A percentile compares a stretch with the other conserved stretches of the same genome.
phyloP scores from a whole-genome alignment of 768 basidiomycete genomes.

The Naganishia onofrii region DNA sequence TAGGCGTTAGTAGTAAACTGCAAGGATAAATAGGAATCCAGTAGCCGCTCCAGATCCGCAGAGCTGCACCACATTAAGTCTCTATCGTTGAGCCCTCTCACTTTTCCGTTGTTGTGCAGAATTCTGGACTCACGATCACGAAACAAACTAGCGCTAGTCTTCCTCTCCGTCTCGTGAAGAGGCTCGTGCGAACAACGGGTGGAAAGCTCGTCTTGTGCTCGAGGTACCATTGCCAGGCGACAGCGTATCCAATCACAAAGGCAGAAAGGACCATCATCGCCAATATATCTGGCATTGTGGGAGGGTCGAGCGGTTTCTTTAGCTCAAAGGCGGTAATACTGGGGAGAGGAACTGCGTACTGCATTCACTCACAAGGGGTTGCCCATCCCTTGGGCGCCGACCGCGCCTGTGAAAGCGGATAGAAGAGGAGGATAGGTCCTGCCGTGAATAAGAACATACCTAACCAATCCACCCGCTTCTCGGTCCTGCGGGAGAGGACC shows the following conservation, averaged over 20 bases:
- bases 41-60: background rate
- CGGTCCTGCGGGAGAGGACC: background rate
- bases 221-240: slow-evolving; percentile 8
- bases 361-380: background rate
- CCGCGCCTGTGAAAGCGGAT: slow-evolving; percentile 5
- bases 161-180: background rate
- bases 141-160: background rate
- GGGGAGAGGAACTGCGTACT: background rate
- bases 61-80: background rate
- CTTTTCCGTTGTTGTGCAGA: background rate
- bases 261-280: background rate
- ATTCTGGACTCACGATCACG: background rate
- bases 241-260: background rate
- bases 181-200: background rate
- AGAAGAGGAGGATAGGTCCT: background rate
- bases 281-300: background rate
- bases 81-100: background rate
- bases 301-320: background rate
- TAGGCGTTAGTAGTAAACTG: background rate
- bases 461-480: slow-evolving; percentile 5
- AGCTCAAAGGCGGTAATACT: background rate
- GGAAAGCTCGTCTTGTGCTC: background rate
- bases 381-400: background rate
- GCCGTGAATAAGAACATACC: background rate
- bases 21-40: background rate